Base-by-base conservation (phyloP, 345 rosid genomes). In the Eutrema yunnanense region DNA sequence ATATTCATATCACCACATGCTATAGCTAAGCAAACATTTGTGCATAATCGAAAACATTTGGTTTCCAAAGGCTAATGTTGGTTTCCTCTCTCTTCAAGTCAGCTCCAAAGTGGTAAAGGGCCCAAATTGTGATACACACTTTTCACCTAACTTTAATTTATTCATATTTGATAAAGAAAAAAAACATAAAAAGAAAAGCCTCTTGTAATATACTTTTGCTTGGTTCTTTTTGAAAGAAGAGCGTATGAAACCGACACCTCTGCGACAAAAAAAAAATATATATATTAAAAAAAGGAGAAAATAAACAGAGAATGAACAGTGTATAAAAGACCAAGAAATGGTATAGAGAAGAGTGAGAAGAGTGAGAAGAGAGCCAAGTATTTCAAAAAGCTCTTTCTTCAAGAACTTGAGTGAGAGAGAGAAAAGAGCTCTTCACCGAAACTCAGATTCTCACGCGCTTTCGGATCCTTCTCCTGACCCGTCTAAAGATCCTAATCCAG, bases 351-450 rank as follows among this genome's bases (percentile, higher is more conserved):
- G 71, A 64, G 77, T 73, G 77, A 46, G 71, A 73, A 73, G 65
- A 37, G 77, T 73, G 77, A 46, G 71, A 73, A 73, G 65, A 37
- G 77, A 65, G 77, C 65, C 65, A 73, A 65, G 65, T 36, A 73
- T 65, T 56, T 65, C 30, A 13, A 13, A 73, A 64, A 32, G 10
- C 30, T 16, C 56, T 72, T 72, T 72, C 63, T 73, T 64, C 71
- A 34, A 34, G 36, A 46, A 38, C 7, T 27, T 71, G 48, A n/a
- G 67, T 62, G 52, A 63, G 54, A 63, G 32, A 64, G 22, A 62
- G 22, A 71, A 8, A 61, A 71, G 22, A 38, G 34, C 62, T 11
- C 44, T 51, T 33, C 32, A 72, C 53, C 76, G 41, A 2, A 41
- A 60, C 33, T 60, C 48, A 59, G 47, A 19, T 43, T 41, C 12